These are phyloP conservation scores for Tetradesmus lagerheimii DNA, from an alignment of 139 green algal genomes.

Conservation along the genomic window DNA sequence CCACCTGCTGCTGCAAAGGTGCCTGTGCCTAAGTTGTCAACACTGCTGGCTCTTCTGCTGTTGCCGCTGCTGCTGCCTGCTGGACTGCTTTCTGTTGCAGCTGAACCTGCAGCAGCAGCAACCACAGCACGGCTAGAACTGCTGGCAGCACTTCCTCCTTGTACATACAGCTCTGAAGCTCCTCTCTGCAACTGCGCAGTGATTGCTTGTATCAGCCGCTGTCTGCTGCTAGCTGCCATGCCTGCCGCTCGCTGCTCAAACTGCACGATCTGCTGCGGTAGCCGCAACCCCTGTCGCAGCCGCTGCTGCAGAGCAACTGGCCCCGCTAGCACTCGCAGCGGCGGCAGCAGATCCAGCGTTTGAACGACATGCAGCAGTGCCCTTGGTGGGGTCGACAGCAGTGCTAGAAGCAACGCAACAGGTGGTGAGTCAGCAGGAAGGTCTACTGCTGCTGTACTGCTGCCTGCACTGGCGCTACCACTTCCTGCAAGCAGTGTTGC, in stretches of 20 bases:
- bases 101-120: not conserved
- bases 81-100: not conserved
- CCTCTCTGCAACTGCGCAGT: not conserved
- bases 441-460: constrained; percentile 2
- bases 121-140: not conserved
- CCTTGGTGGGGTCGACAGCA: constrained; percentile 48
- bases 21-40: not conserved
- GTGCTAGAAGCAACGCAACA: constrained; percentile 25
- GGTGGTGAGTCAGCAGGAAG: not conserved
- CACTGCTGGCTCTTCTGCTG: not conserved
- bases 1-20: not conserved
- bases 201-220: not conserved
- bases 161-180: not conserved
- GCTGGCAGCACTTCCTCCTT: not conserved
- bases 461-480: not conserved
- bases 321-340: constrained; percentile 25
- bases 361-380: constrained; percentile 40
- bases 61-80: not conserved
- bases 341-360: constrained; percentile 44
- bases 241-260: not conserved
- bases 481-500: not conserved
- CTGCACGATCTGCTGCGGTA: constrained; percentile 3
- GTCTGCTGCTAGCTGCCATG: constrained; percentile 22
- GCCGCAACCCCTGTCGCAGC: not conserved
- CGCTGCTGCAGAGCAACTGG: not conserved